Base-by-base conservation (phyloP, 345 rosid genomes). In the Toxicodendron radicans region DNA sequence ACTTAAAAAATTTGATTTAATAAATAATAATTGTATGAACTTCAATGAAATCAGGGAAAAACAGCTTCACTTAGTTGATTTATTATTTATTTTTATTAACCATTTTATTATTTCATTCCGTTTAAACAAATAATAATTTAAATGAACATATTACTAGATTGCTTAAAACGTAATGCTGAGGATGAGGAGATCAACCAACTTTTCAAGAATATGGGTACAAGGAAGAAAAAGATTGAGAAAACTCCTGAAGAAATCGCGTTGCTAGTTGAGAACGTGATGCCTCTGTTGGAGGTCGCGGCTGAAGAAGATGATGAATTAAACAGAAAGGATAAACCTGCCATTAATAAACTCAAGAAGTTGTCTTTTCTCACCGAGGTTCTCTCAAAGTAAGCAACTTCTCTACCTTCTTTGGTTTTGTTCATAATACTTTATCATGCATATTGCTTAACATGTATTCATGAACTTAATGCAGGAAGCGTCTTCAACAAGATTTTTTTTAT, bases 231-330 rank as follows among this genome's bases (percentile, higher is more conserved):
- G 85, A 77, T 68, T 60, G 98, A 92, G 82, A 95, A 85, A 81
- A 92, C 91, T 74, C 92, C 97, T 70, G 98, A 97, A 24, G 97
- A 95, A 79, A 86, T 91, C 51, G 97, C 97, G 0, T 72, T 91
- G 64, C 77, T 90, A 58, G 97, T 95, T 21, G 99, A 95, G 88
- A 90, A 87, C 68, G 92, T 95, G 45, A 92, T 92, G 95, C 98
- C 99, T 73, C 97, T 92, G 84, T 95, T 95, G 58, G 99, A 95
- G 88, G 88, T 92, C 58, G 87, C 88, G 21, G 97, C 94, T 60
- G 99, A 95, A 75, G 95, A 92, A 85, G 99, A 95, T 79, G 94
- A 92, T 43, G 97, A 89, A 49, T 88, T 92, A 49, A 95, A 91
- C 54, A 86, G 89, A 72, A 87, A 80, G 49, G 94, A 92, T 76